Percentiles rank a stretch among this genome's conserved stretches.
Evolutionary conservation across 441 rosid species (phyloP).

Genomic region (Euphorbia schlechtendalii): DNA sequence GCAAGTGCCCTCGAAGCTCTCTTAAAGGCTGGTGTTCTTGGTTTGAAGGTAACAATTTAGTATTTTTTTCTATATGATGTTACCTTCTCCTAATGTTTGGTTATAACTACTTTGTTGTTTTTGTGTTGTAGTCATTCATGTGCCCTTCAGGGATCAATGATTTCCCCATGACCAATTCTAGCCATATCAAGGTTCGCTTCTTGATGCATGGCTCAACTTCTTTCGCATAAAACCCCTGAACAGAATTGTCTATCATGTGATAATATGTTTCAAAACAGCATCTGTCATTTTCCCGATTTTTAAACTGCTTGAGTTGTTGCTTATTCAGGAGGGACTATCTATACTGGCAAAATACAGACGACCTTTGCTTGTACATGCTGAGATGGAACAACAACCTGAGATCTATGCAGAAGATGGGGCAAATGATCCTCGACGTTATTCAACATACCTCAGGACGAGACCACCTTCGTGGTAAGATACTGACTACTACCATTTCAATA

Average conservation of each 20-base stretch:
- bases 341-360: constrained; percentile 75
- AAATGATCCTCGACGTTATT: constrained; percentile 58
- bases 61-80: not conserved
- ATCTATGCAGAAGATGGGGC: constrained; percentile 29
- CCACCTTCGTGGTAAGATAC: constrained; percentile 66
- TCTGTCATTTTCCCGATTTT: not conserved
- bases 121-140: constrained; percentile 75
- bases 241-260: not conserved
- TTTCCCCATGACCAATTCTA: constrained; percentile 87
- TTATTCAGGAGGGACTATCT: constrained; percentile 66
- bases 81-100: not conserved
- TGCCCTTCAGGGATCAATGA: constrained; percentile 96
- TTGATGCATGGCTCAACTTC: not conserved
- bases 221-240: not conserved
- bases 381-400: constrained; percentile 40
- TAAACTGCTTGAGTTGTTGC: constrained; percentile 8
- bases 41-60: constrained; percentile 62
- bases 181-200: constrained; percentile 69
- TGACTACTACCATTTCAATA: constrained; percentile 3
- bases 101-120: too few species aligned
- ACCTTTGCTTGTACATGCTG: constrained; percentile 94
- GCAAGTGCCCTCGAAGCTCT: constrained; percentile 64
- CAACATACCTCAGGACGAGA: constrained; percentile 73
- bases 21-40: constrained; percentile 79
- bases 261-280: not conserved